Evolutionary conservation across 192 early-diverging fungal species (phyloP).

Genomic region (Backusella luteola): DNA sequence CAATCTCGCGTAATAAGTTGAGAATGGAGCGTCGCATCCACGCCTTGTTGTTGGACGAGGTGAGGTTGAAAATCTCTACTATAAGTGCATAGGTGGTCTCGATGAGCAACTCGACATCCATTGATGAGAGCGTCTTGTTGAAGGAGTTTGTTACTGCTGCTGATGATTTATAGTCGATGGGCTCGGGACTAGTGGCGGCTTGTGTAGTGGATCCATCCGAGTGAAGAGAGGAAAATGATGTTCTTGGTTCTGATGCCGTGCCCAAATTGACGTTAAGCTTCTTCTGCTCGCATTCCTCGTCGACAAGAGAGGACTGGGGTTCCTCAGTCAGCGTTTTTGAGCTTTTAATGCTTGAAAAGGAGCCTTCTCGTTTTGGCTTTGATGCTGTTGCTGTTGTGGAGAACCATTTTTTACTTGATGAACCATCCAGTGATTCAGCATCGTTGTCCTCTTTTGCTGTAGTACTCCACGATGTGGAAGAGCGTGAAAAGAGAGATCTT

Average conservation of each 20-base stretch:
- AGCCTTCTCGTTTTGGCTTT: not conserved
- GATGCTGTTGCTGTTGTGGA: not conserved
- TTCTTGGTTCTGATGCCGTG: not conserved
- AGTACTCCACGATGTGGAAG: not conserved
- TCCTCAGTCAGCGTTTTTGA: not conserved
- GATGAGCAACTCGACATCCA: slow-evolving; percentile 34
- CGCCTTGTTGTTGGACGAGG: slow-evolving; percentile 30
- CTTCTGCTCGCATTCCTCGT: not conserved
- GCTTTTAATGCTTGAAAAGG: not conserved
- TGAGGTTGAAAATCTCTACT: slow-evolving; percentile 35
- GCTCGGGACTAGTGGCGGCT: not conserved
- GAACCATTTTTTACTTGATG: slow-evolving; percentile 7
- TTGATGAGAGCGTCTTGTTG: not conserved
- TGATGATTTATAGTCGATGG: not conserved
- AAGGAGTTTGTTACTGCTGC: not conserved
- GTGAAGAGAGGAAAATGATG: not conserved
- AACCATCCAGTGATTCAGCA: not conserved
- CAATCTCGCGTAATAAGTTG: slow-evolving; percentile 34
- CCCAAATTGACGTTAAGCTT: not conserved
- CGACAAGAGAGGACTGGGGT: not conserved
- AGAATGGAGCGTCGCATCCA: slow-evolving; percentile 38
- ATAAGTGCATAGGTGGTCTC: slow-evolving; percentile 37
- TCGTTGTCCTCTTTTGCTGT: not conserved
- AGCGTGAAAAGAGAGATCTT: slow-evolving; percentile 8
- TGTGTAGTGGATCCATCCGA: not conserved